Percentiles rank a stretch among this genome's conserved stretches.
Evolutionary conservation across 805 yeast species (phyloP).

Genomic region (Barnettozyma vustinii): DNA sequence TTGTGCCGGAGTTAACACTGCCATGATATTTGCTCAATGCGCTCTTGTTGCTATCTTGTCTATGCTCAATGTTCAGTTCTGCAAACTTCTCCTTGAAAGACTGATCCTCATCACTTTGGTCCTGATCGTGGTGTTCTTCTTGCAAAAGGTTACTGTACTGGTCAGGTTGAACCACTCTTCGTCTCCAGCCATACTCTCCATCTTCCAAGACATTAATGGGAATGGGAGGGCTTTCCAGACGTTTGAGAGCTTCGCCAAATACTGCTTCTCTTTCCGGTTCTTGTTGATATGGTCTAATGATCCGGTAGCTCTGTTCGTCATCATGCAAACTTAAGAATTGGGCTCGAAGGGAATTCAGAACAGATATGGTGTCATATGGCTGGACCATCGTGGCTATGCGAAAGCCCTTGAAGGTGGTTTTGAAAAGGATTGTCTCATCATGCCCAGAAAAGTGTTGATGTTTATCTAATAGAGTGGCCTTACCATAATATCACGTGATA

Average conservation of each 20-base stretch:
- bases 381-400: conserved; percentile 15
- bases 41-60: neutral
- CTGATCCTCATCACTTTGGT: neutral
- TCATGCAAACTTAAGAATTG: conserved; percentile 17
- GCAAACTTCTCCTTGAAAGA: neutral
- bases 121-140: neutral
- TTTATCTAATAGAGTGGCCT: neutral
- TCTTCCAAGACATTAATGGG: conserved; percentile 25
- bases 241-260: conserved; percentile 12
- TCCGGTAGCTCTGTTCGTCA: conserved; percentile 22
- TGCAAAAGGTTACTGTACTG: neutral
- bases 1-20: conserved; percentile 3
- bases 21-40: neutral
- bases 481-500: neutral
- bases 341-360: conserved; percentile 19
- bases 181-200: conserved; percentile 8
- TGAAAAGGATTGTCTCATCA: neutral
- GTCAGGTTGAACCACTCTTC: conserved; percentile 7
- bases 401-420: neutral
- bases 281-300: conserved; percentile 19
- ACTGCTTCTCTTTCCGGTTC: conserved; percentile 1
- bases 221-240: conserved; percentile 27
- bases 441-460: neutral
- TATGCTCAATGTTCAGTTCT: neutral
- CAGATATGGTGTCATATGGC: conserved; percentile 8